These are phyloP conservation scores for Penicilliopsis zonata DNA, from an alignment of 495 filamentous ascomycete species.

Conservation along the genomic window DNA sequence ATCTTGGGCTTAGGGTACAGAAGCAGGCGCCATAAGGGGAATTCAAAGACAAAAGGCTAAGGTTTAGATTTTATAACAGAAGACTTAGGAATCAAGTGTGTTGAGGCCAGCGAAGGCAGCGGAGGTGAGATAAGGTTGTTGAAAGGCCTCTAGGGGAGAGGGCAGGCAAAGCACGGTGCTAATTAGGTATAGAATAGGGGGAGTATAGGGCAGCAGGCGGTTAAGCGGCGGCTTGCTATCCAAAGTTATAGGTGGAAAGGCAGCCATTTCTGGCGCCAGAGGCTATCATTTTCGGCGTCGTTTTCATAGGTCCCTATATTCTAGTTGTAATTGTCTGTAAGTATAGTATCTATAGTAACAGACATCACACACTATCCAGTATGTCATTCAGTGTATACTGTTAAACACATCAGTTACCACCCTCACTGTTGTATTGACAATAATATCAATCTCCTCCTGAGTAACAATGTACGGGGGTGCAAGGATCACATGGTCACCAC, in stretches of 20 bases:
- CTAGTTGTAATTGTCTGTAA: conserved; percentile 1
- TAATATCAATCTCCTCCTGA: conserved; percentile 46
- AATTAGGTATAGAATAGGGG: conserved; percentile 12
- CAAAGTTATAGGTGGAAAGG: conserved; percentile 2
- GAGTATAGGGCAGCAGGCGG: not conserved
- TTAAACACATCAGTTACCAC: conserved; percentile 24
- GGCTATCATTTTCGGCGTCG: conserved; percentile 3
- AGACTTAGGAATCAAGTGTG: conserved; percentile 1
- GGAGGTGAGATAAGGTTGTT: conserved; percentile 1
- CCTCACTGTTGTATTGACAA: conserved; percentile 32
- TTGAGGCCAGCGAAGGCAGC: not conserved
- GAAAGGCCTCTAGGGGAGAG: not conserved
- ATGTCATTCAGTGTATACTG: conserved; percentile 1
- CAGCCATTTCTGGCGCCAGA: conserved; percentile 1
- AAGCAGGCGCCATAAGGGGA: conserved; percentile 6
- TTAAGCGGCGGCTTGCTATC: not conserved
- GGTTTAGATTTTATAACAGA: not conserved
- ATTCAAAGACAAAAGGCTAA: conserved; percentile 1
- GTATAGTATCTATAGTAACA: no score
- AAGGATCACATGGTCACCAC: conserved; percentile 66
- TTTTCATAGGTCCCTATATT: conserved; percentile 4
- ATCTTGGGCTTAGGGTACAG: conserved; percentile 8
- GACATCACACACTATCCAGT: conserved; percentile 4
- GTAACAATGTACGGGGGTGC: conserved; percentile 64
- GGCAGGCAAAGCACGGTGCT: not conserved